Base-by-base conservation (phyloP, 805 yeast species). In the Starmera caribaea region DNA sequence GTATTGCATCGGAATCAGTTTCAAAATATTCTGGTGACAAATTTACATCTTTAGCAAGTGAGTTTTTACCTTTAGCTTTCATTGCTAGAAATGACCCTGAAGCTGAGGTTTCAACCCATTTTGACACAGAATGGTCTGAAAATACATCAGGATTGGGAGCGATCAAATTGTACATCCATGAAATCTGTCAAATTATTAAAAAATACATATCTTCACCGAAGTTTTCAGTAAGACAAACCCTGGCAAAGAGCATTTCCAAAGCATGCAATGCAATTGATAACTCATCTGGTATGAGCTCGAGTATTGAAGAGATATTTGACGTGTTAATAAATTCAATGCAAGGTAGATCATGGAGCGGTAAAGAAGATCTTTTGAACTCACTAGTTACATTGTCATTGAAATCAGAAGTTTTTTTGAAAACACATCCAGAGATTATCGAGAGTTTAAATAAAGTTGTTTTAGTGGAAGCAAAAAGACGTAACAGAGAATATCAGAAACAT, bases 321-420 rank as follows among this genome's bases (percentile, higher is more conserved):
- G 62, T 77, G 7, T 62, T 86, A 35, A 54, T 83, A 14, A 69
- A 68, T 26, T 76, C 94, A 0, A 68, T 79, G 40, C 66, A 69
- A 40, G 96, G 96, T 1, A 74, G 94, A 43, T 73, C 90, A 9
- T 90, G 96, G 92, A 69, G 70, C 13, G 97, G 97, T 6, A 90
- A 90, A 51, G 96, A 88, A 48, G 58, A 68, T 26, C 71, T 92
- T 1, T 63, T 87, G 15, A 76, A 75, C 30, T 84, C 96, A 0
- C 61, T 89, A 39, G 81, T 84, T 0, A 59, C 74, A 2, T 65
- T 83, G 28, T 53, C 80, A 0, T 51, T 64, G 14, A 75, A 74
- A 43, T 67, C 76, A 8, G 59, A 65, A 36, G 49, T 47, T 0
- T 63, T 54, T 34, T 47, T 79, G 12, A 37, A 40, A 0, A 40